Evolutionary conservation across 192 early-diverging fungal species (phyloP), one percentile per base, ranked within the genome.

Genomic region (Paraglomus brasilianum): DNA sequence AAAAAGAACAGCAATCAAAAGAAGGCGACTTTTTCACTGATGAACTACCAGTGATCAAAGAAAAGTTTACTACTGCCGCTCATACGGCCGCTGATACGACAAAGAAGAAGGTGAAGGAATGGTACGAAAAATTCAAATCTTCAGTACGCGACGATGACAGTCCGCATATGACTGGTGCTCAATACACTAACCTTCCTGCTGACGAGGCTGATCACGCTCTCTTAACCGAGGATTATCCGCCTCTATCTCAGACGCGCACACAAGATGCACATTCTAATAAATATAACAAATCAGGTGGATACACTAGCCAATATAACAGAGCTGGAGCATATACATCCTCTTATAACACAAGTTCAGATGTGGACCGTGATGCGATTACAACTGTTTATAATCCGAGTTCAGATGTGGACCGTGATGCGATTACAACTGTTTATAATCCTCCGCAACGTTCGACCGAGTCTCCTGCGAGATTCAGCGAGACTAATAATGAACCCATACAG

Each of bases 11-110:
- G 1, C 71, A 73, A 14, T 49, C 61, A 11, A 70, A 77, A 14
- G 64, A 75, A 9, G 66, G 74, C 2, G 68, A 80, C 51, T 53
- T 57, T 24, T 24, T 53, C 65, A 17, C 60, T 77, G 82, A 86
- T 36, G 82, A 86, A 44, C 14, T 86, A 36, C 84, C 84, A 30
- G 66, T 83, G 17, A 86, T 86, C 49, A 86, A 86, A 58, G 84
- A 83, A 50, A 75, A 78, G 22, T 74, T 86, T 53, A 80, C 78
- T 36, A 78, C 82, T 61, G 84, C 80, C 66, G 82, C 78, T 30
- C 77, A 80, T 55, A 80, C 80, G 41, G 84, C 80, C 66, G 82
- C 78, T 22, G 79, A 80, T 50, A 80, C 80, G 41, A 81, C 84
- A 62, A 86, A 86, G 73, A 83, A 83, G 53, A 86, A 86, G 72